These are phyloP conservation scores for Adansonia madagascariensis DNA, from an alignment of 441 rosid genomes.

Conservation along the genomic window DNA sequence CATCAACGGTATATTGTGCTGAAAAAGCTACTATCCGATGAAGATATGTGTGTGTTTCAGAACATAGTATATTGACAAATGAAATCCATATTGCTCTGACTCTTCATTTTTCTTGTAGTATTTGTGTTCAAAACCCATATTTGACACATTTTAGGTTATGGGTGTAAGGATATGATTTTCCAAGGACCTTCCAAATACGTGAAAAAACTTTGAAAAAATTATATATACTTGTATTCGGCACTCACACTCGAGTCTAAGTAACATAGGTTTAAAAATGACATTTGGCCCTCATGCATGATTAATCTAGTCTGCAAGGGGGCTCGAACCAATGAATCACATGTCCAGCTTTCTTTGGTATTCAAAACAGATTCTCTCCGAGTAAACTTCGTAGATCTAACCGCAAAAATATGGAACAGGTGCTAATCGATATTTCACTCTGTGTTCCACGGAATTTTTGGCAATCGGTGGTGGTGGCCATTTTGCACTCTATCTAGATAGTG, in stretches of 20 bases:
- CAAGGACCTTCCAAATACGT: too few relatives aligned
- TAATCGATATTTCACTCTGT: slow-evolving; percentile 84
- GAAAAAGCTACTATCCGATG: background rate
- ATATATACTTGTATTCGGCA: too few relatives aligned
- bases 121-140: too few relatives aligned
- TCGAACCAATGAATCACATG: too few relatives aligned
- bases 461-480: slow-evolving; percentile 95
- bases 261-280: background rate
- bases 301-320: background rate
- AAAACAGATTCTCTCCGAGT: background rate
- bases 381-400: slow-evolving; percentile 29
- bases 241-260: too few relatives aligned
- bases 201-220: too few relatives aligned
- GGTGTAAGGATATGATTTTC: too few relatives aligned
- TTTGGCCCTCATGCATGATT: background rate
- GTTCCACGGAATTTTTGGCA: slow-evolving; percentile 77
- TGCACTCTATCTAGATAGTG: slow-evolving; percentile 86
- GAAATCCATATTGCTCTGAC: background rate
- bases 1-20: background rate
- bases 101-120: too few relatives aligned
- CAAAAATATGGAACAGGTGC: slow-evolving; percentile 62
- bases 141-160: too few relatives aligned
- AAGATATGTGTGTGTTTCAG: background rate
- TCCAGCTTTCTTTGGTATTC: background rate
- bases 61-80: background rate